Percentiles rank a stretch among this genome's conserved stretches.
Conservation (phyloP, 768 basidiomycete genomes). For the Paxillus involutus region DNA sequence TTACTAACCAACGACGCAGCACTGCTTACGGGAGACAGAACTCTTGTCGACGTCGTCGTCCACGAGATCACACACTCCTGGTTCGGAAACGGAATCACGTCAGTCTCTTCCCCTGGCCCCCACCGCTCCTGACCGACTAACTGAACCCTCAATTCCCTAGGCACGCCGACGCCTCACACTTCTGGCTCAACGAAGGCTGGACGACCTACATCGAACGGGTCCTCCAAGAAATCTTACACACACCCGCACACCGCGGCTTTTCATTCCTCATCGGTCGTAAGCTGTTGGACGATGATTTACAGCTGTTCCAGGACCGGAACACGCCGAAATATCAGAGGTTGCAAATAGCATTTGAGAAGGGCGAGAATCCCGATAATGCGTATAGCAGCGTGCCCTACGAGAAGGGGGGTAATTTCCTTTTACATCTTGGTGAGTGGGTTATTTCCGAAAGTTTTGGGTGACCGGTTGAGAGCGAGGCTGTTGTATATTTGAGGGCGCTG, state of each 20-base stretch:
- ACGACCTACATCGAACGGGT: constrained; percentile 92
- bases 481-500: not conserved
- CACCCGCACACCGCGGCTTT: constrained; percentile 77
- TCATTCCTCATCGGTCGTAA: constrained; percentile 77
- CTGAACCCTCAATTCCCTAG: constrained; percentile 26
- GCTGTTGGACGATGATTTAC: constrained; percentile 65
- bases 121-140: not conserved
- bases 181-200: constrained; percentile 93
- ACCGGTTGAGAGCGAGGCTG: not conserved
- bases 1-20: constrained; percentile 38
- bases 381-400: constrained; percentile 79
- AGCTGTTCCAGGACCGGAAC: constrained; percentile 52
- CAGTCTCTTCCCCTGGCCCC: constrained; percentile 27
- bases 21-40: constrained; percentile 81
- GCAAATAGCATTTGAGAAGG: constrained; percentile 69
- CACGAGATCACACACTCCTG: constrained; percentile 86
- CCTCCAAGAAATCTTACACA: constrained; percentile 65
- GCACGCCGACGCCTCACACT: constrained; percentile 71
- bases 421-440: constrained; percentile 64
- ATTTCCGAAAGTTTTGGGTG: not conserved
- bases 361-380: constrained; percentile 79
- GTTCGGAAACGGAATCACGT: constrained; percentile 91
- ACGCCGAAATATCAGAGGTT: constrained; percentile 73
- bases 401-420: constrained; percentile 85
- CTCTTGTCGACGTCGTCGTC: constrained; percentile 86